These are phyloP conservation scores for Mycothermus thermophilus DNA, from an alignment of 495 filamentous ascomycete species.

Conservation along the genomic window DNA sequence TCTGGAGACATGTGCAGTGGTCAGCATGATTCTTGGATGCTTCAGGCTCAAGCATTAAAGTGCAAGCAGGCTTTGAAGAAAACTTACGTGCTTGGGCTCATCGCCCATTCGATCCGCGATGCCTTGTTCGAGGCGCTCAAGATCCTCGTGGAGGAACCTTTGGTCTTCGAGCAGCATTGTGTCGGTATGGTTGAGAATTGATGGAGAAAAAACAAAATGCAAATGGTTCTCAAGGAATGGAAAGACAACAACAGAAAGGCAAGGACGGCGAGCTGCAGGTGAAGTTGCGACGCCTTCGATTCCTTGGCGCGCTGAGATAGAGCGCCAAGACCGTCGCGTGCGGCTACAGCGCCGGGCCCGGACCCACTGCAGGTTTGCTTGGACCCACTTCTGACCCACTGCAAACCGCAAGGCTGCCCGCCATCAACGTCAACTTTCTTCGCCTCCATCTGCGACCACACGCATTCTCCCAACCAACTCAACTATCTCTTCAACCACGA, in stretches of 20 bases:
- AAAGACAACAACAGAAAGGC: no score
- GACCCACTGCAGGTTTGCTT: no score
- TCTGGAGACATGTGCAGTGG: constrained; percentile 37
- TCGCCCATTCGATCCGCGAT: constrained; percentile 78
- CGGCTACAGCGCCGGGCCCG: no score
- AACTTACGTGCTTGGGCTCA: constrained; percentile 72
- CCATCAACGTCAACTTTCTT: constrained; percentile 3
- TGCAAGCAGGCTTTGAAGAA: neutral
- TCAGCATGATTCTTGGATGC: no score
- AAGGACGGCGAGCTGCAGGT: no score
- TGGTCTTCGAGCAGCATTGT: constrained; percentile 84
- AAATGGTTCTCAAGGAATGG: no score
- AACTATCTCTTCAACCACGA: neutral
- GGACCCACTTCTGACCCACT: no score
- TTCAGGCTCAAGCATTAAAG: neutral
- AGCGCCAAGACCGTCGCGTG: no score
- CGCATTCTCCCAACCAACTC: neutral
- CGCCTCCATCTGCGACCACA: constrained; percentile 1
- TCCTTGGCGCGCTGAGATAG: no score
- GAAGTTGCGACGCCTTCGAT: no score
- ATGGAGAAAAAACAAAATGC: neutral
- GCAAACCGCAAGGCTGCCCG: no score
- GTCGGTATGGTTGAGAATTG: neutral
- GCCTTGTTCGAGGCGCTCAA: constrained; percentile 87
- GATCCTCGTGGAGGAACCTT: constrained; percentile 82